phyloP scores from a whole-genome alignment of 1,139 yeast species.

The Saccharomyces pastorianus region DNA sequence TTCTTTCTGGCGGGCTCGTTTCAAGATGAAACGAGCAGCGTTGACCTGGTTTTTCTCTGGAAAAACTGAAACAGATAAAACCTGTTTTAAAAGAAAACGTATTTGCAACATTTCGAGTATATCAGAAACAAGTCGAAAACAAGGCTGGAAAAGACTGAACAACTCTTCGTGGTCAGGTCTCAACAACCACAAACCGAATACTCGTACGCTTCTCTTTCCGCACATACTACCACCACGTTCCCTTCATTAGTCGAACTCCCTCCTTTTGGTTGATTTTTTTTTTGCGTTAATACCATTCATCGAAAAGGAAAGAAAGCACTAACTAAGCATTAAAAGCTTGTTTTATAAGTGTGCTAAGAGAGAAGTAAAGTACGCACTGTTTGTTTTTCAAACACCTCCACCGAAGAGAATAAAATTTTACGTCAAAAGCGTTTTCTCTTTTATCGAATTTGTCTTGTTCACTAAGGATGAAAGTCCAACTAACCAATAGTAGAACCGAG shows the following conservation, averaged over 20 bases:
- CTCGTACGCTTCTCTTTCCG: neutral
- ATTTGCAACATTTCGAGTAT: neutral
- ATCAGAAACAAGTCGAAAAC: neutral
- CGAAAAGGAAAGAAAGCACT: neutral
- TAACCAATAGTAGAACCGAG: conserved; percentile 1
- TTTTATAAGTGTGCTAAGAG: neutral
- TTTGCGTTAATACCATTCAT: neutral
- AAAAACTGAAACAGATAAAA: neutral
- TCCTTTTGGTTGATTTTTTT: neutral
- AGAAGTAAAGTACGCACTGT: neutral
- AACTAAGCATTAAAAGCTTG: neutral
- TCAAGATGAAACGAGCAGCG: neutral
- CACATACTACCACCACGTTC: neutral
- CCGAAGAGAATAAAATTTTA: neutral
- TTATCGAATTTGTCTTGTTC: neutral
- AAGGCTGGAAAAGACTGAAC: neutral
- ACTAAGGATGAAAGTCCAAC: neutral
- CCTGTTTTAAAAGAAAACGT: neutral
- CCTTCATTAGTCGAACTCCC: neutral
- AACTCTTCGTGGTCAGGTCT: neutral
- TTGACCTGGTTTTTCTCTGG: neutral
- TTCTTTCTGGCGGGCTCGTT: neutral
- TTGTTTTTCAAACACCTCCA: too few species aligned
- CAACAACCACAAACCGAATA: neutral
- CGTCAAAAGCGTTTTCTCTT: neutral